Evolutionary conservation across 2,329 filamentous ascomycete genomes (phyloP), one percentile per base, ranked within the genome.

Genomic region (Blastomyces percursus): DNA sequence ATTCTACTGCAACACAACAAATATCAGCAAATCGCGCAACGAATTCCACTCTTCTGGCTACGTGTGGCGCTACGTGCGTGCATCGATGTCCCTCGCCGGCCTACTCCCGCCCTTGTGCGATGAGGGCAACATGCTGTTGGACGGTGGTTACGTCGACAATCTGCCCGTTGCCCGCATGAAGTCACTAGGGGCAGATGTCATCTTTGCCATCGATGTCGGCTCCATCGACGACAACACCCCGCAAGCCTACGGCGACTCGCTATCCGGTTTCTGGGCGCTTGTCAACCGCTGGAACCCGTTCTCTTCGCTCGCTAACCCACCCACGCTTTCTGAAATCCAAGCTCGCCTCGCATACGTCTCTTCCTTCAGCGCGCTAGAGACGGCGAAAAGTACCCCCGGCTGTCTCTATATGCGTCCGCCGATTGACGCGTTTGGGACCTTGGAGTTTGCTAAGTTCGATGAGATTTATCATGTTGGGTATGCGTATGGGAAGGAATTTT

Each of bases 1-100:
- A 68, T 99, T 91, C 74, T 99, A 99, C 78, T 99, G 95, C 82
- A 99, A 99, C 76, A 97, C 94, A 0, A 99, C 95, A 46, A 99
- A 97, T 75, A 97, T 99, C 76, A 95, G 89, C 78, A 95, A 96
- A 75, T 94, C 89, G 65, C 84, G 93, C 24, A 86, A 86, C 2
- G 94, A 99, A 73, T 92, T 95, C 67, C 94, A 99, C 75, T 96
- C 91, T 0, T 94, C 89, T 64, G 94, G 94, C 16, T 99, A 99
- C 71, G 93, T 94, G 0, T 99, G 94, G 94, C 85, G 95, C 51
- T 99, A 99, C 70, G 90, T 99, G 30, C 85, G 94, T 55, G 94
- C 94, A 0, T 96, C 91, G 12, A 99, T 99, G 94, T 95, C 92
- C 1, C 82, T 99, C 3, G 94, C 94, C 0, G 94, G 95, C 2